Evolutionary conservation across 108 stramenopile genomes (phyloP), one percentile per base, ranked within the genome.

Genomic region (Cylindrotheca fusiformis): DNA sequence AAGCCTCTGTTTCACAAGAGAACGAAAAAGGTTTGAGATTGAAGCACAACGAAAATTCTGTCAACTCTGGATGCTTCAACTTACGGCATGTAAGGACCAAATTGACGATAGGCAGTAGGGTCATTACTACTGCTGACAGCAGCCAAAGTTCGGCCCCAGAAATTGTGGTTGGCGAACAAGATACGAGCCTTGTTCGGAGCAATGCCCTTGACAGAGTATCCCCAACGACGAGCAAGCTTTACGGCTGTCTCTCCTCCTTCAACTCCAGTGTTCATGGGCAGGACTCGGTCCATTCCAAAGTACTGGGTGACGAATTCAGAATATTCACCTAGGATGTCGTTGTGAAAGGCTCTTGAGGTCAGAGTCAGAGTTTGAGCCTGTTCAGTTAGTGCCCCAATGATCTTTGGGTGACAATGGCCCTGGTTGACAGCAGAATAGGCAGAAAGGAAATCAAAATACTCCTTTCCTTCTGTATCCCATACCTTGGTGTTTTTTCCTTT

Each of bases 261-360:
- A 8, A 99, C 99, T 6, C 99, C 99, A 1, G 96, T 97, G 75
- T 99, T 99, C 97, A 98, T 98, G 52, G 98, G 99, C 32, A 99
- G 70, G 17, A 97, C 90, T 18, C 97, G 87, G 69, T 99, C 99
- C 77, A 97, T 98, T 18, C 88, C 90, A 77, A 97, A 97, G 72
- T 86, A 91, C 19, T 54, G 29, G 22, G 94, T 97, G 52, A 98
- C 77, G 67, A 83, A 98, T 66, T 97, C 84, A 26, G 64, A 79
- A 60, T 96, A 99, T 54, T 91, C 91, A 18, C 97, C 98, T 48
- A 99, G 84, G 50, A 75, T 72, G 62, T 99, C 99, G 51, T 96
- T 99, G 78, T 96, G 89, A 72, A 99, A 99, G 6, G 99, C 99
- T 18, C 99, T 87, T 21, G 95, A 96, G 5, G 99, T 97, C 41